phyloP scores from a whole-genome alignment of 768 basidiomycete genomes.

The Galerina marginata region DNA sequence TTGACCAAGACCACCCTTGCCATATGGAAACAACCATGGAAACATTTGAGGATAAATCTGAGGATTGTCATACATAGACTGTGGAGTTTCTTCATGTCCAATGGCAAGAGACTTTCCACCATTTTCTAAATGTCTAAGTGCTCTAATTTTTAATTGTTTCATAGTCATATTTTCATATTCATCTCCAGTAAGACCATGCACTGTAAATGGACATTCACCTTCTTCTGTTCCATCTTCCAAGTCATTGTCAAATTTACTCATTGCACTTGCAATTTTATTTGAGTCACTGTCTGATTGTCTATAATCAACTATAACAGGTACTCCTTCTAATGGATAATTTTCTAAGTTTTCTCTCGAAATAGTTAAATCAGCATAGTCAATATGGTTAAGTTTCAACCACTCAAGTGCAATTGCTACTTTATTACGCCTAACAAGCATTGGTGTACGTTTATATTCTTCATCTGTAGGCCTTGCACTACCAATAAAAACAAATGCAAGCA shows the following conservation, averaged over 20 bases:
- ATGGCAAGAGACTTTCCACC: conserved; percentile 26
- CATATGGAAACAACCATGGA: conserved; percentile 44
- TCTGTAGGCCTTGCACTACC: too few species aligned
- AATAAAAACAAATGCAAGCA: neutral
- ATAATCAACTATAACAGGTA: too few species aligned
- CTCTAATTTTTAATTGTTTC: conserved; percentile 21
- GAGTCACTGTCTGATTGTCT: too few species aligned
- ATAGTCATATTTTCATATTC: neutral
- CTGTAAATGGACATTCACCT: neutral
- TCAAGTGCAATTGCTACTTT: too few species aligned
- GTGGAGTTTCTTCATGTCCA: neutral
- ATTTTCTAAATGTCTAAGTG: conserved; percentile 29
- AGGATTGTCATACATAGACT: neutral
- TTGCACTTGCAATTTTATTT: neutral
- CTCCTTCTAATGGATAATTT: too few species aligned
- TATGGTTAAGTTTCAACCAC: too few species aligned
- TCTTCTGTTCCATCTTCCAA: conserved; percentile 1
- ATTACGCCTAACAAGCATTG: too few species aligned
- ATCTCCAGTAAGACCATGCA: too few species aligned
- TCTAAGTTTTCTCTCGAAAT: too few species aligned
- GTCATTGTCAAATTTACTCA: conserved; percentile 5
- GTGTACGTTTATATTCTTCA: too few species aligned
- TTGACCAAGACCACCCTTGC: conserved; percentile 31
- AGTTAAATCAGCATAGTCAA: too few species aligned
- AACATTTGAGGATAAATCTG: conserved; percentile 9